Evolutionary conservation across 2,329 filamentous ascomycete species (phyloP), one percentile per base, ranked within the genome.

Genomic region (Ceratocystis colombiana): DNA sequence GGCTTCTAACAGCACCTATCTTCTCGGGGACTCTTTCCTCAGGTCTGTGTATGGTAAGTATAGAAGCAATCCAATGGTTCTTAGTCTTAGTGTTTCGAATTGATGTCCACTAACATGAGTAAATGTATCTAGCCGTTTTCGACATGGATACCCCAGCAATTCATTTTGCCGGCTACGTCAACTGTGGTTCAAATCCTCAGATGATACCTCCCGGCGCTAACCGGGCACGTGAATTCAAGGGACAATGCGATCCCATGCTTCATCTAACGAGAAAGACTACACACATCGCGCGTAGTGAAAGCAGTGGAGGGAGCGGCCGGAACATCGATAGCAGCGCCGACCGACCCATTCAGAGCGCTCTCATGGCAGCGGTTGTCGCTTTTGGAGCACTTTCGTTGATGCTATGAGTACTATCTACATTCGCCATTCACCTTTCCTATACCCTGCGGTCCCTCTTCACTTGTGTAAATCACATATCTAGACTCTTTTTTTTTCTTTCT

Each of bases 21-120:
- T 79, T 2, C 74, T 79, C 1, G 78, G 78, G 17, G 77, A 78
- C 63, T 77, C 77, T 5, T 79, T 79, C 71, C 72, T 79, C 37
- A 74, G 78, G 8, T 74, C 77, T 25, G 76, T 77, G 5, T 79
- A 79, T 33, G 76, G 69, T 70, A 65, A 64, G 69, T 53, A 45
- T 30, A 20, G 55, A 22, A 37, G 8, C 8, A 10, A 10, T 10
- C 8, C 33, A 37, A 37, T 37, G 1, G 33, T 37, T 12, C 1
- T 12, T 37, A 10, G 33, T 37, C 33, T 10, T 37, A 2, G 33
- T 37, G 33, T 3, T 37, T 37, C 8, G 8, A 3, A 28, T 5
- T 20, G 20, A 50, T 17, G 30, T 37, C 2, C 50, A 66, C 50
- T 64, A 22, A 64, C 41, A 15, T 12, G 66, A n/a, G 17, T 33